A percentile compares a stretch with the other conserved stretches of the same genome.
Evolutionary conservation across 1,284 basidiomycete species (phyloP).

Genomic region (Puccinia novopanici): DNA sequence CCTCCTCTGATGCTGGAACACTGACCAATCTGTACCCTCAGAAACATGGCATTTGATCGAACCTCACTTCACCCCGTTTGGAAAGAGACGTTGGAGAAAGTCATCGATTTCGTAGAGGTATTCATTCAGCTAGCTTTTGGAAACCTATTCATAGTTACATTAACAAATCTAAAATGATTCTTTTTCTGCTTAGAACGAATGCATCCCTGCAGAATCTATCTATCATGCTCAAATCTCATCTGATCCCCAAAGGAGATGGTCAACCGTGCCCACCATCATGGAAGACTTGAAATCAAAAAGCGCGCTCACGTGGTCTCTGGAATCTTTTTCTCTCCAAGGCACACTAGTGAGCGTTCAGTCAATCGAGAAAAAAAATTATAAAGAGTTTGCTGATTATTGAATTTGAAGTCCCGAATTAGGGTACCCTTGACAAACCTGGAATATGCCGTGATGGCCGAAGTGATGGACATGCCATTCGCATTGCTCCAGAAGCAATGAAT

Average conservation of each 20-base stretch:
- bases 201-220: conserved; percentile 75
- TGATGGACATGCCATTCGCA: conserved; percentile 80
- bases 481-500: conserved; percentile 83
- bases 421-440: conserved; percentile 90
- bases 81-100: conserved; percentile 78
- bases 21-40: background rate
- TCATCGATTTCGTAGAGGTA: conserved; percentile 82
- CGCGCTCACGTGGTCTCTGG: conserved; percentile 86
- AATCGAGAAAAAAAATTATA: background rate
- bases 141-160: background rate
- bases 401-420: conserved; percentile 63
- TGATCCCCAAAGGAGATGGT: conserved; percentile 78
- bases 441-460: conserved; percentile 96
- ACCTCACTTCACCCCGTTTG: conserved; percentile 77
- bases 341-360: conserved; percentile 70
- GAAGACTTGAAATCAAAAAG: conserved; percentile 84
- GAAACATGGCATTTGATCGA: conserved; percentile 59
- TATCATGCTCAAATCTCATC: conserved; percentile 80
- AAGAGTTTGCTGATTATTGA: background rate
- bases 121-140: background rate
- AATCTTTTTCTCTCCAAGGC: conserved; percentile 93
- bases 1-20: too few relatives aligned
- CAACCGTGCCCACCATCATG: conserved; percentile 76
- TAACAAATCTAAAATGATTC: background rate
- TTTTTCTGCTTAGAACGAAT: conserved; percentile 69